Base-by-base conservation (phyloP, 1,139 yeast species). In the Hyphopichia pseudoburtonii region DNA sequence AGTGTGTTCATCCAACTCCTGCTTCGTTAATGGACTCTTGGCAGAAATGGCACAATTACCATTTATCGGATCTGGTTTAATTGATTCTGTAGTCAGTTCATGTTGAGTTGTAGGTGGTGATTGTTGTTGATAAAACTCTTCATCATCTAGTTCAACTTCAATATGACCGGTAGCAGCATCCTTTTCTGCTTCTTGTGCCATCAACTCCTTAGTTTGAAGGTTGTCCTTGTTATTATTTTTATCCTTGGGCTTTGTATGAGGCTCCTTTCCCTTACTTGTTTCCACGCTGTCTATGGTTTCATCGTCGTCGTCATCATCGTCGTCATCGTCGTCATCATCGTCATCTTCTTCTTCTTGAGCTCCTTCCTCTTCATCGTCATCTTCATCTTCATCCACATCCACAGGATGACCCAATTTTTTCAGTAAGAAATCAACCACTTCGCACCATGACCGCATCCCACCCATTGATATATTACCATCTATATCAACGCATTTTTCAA, bases 381-480 rank as follows among this genome's bases (percentile, higher is more conserved):
- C 62, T 3, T 27, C 29, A 4, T 27, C 29, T 4, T 52, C 61
- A 15, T 52, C 57, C 2, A 44, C 51, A 11, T 42, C 47, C 14
- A 39, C 43, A 1, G 62, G 62, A 22, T 48, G 48, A 6, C 65
- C 65, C 9, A 60, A 45, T 35, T 54, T 56, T 35, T 58, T 48
- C 41, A 49, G 44, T 17, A 59, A 62, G 37, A 54, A 50, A 34
- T 56, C 61, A 12, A 60, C 65, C 33, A 60, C 62, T 34, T 60
- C 65, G 31, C 54, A 36, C 64, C 65, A 60, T 4, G 60, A 50
- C 28, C 64, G 43, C 64, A 60, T 60, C 11, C 65, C 65, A 6
- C 65, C 65, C 65, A 60, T 60, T 5, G 62, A 48, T 12, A 60
- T 60, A 32, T 56, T 58, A 3, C 65, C 65, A 41, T 60, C 62